These are phyloP conservation scores for Aeschynomene evenia DNA, from an alignment of 306 rosid species.

Conservation along the genomic window DNA sequence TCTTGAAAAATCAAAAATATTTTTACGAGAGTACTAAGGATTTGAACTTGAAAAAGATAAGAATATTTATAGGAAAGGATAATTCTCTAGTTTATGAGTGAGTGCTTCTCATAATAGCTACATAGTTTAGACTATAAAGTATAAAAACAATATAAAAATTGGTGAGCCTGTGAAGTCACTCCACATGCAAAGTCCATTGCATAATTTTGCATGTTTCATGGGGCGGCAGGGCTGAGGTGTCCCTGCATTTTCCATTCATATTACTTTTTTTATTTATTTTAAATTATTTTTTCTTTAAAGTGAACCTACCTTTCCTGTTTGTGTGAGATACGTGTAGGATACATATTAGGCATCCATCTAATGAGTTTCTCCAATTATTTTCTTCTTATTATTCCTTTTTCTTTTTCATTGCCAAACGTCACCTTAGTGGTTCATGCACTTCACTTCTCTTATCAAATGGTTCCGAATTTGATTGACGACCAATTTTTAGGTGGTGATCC, in stretches of 20 bases:
- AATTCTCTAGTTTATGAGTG: no score
- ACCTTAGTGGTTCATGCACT: not conserved
- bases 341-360: not conserved
- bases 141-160: not conserved
- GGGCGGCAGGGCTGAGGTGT: not conserved
- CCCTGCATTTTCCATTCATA: not conserved
- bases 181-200: constrained; percentile 2
- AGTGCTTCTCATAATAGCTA: not conserved
- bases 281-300: not conserved
- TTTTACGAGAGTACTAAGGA: no score
- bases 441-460: not conserved
- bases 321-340: constrained; percentile 17
- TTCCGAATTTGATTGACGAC: not conserved
- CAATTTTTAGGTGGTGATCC: not conserved
- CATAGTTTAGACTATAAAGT: not conserved
- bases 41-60: no score
- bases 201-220: not conserved
- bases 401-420: not conserved
- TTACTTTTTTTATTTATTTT: not conserved
- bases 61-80: no score
- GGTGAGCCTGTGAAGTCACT: not conserved
- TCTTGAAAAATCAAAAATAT: no score
- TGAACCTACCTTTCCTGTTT: constrained; percentile 9
- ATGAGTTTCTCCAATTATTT: constrained; percentile 4
- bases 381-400: not conserved